Base-by-base conservation (phyloP, 2,329 filamentous ascomycete species). In the Bimuria novae-zelandiae region DNA sequence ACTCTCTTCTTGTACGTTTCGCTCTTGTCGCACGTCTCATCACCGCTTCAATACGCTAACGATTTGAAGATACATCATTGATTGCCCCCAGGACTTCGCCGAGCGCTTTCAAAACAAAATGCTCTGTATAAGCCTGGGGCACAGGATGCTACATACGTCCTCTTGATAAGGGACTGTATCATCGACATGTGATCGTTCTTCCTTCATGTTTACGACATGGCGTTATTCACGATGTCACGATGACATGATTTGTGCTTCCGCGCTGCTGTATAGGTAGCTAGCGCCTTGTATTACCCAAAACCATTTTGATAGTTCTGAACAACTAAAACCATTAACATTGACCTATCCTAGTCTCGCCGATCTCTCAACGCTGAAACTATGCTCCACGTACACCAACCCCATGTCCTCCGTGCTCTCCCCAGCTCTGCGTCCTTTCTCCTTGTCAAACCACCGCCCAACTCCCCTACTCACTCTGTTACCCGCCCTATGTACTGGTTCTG, bases 341-440 rank as follows among this genome's bases (percentile, higher is more conserved):
- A 11, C 48, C 16, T 32, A 3, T n/a, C 27, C 32, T 27, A 1
- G 46, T 23, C 22, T 37, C 47, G 22, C 25, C 36, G 19, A 43
- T 47, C 39, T 32, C 41, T 53, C 45, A 17, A 42, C 39, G 10
- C 25, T 32, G 21, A 44, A 47, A 25, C 16, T 43, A 41, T 59
- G 54, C 44, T 59, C 54, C n/a, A 51, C 49, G 53, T 55, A 60
- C 21, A 62, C 57, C 12, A 62, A 29, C 22, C 59, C 55, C 29
- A 35, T 41, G 22, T 55, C 51, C 42, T 61, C 59, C 29, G 56
- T 45, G 30, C 53, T 59, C 43, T 62, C 59, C 16, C 33, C 37
- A 49, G 39, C 41, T 41, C 52, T 36, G 17, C 51, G 44, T 46
- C 51, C 50, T 41, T 11, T 17, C 1, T 27, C 4, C 22, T 50